Base-by-base conservation (phyloP, 2,329 filamentous ascomycete species). In the Lachnellula hyalina region DNA sequence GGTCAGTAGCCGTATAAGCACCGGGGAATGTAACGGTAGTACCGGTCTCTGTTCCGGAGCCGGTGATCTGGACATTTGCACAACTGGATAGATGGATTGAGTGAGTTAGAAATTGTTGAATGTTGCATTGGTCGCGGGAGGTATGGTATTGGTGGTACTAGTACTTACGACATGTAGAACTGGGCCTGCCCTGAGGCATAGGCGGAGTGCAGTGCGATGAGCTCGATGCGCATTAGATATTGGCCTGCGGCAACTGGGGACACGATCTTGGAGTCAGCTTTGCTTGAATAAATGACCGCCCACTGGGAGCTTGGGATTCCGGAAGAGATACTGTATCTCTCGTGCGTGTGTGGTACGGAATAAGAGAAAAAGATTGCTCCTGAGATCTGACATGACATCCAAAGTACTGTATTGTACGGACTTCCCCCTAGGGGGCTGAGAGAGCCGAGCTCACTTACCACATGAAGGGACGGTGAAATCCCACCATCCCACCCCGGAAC, bases 191-290 rank as follows among this genome's bases (percentile, higher is more conserved):
- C 70, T 4, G 57, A 61, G 15, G 53, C 61, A 60, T 68, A 70
- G 15, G 77, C 78, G 6, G 79, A 78, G 67, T 81, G 78, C 35
- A 80, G 71, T 3, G 63, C 63, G 38, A 80, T 70, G 45, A 79
- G 71, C 71, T 83, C 79, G 36, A 77, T 74, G 36, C 79, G 74
- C 67, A 83, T 71, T 32, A 83, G 72, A 61, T 82, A 82, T 49
- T 82, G 73, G 34, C 79, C 79, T 1, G 77, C 70, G 1, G 78
- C 75, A 55, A 82, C 72, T 32, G 12, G 28, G 28, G 28, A 32
- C 9, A 32, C 3, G 28, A 32, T 32, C 9, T 32, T 32, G 9
- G 28, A 4, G 11, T 32, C 9, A 32, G 28, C 28, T 11, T 32
- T 32, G 28, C 28, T 4, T 12, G 4, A 1, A 32, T 12, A 32